These are phyloP conservation scores for Zea mays DNA, from an alignment of 176 grass and related monocot species.

Conservation along the genomic window DNA sequence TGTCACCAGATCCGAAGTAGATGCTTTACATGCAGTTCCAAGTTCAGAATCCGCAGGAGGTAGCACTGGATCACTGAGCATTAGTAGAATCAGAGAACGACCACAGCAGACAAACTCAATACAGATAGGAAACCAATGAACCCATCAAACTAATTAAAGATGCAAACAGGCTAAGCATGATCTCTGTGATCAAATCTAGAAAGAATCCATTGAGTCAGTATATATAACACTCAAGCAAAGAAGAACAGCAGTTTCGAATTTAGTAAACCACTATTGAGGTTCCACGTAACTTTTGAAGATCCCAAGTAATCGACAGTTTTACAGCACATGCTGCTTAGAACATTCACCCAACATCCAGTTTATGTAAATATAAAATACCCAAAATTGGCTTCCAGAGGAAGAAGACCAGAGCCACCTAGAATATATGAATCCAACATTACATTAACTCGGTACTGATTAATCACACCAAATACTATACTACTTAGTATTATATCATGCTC, in stretches of 20 bases:
- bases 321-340: constrained; percentile 2
- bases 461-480: constrained; percentile 27
- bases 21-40: neutral
- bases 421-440: constrained; percentile 35
- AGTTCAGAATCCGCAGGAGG: constrained; percentile 6
- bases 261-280: neutral
- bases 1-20: neutral
- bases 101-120: neutral
- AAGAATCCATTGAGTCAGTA: neutral
- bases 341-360: constrained; percentile 28
- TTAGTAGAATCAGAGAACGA: neutral
- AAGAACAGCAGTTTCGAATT: neutral
- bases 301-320: neutral
- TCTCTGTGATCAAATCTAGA: neutral
- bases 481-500: neutral
- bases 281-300: neutral
- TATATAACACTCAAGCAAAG: neutral
- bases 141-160: neutral
- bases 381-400: neutral
- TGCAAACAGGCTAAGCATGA: neutral
- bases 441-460: constrained; percentile 30
- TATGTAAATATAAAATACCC: constrained; percentile 1
- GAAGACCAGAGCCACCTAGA: constrained; percentile 7
- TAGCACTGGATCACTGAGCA: neutral
- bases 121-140: neutral